Percentiles rank a stretch among this genome's conserved stretches.
phyloP scores from a whole-genome alignment of 1,284 basidiomycete genomes.

The Papiliotrema flavescens region DNA sequence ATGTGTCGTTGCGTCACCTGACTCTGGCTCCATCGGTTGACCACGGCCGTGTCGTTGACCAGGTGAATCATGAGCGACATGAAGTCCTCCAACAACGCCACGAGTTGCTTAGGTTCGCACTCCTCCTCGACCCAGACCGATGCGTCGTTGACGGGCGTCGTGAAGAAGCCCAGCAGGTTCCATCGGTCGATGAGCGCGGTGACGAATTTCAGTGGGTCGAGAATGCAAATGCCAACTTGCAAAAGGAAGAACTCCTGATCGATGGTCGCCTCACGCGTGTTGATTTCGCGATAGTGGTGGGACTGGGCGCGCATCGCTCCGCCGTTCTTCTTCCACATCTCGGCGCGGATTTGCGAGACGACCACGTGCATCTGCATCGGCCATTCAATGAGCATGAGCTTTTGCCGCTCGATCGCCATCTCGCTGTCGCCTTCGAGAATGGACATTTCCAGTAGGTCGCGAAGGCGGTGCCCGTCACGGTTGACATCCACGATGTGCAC shows the following conservation, averaged over 20 bases:
- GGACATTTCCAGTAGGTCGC: too few relatives aligned
- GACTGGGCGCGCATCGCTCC: constrained; percentile 92
- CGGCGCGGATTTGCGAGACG: constrained; percentile 91
- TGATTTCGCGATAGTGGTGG: constrained; percentile 95
- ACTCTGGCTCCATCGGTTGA: constrained; percentile 66
- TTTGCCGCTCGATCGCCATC: constrained; percentile 14
- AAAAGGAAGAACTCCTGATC: constrained; percentile 94
- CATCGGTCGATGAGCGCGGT: constrained; percentile 88
- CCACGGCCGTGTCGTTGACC: constrained; percentile 74
- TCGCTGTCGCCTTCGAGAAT: too few relatives aligned
- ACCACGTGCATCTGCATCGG: constrained; percentile 62
- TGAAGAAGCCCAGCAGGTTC: constrained; percentile 74
- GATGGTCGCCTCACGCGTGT: constrained; percentile 91
- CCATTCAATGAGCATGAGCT: constrained; percentile 68
- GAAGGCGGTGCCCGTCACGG: too few relatives aligned
- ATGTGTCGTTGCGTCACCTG: constrained; percentile 76
- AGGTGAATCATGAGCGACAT: constrained; percentile 84
- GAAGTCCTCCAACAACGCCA: constrained; percentile 88
- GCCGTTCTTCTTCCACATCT: constrained; percentile 97
- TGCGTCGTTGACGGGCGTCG: constrained; percentile 49
- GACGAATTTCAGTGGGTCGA: constrained; percentile 76
- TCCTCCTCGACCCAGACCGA: constrained; percentile 25
- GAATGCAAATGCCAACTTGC: constrained; percentile 73
- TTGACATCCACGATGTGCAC: constrained; percentile 2
- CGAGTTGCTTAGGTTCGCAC: constrained; percentile 50